These are phyloP conservation scores for Scheffersomyces illinoinensis DNA, from an alignment of 1,139 yeast species.

Conservation along the genomic window DNA sequence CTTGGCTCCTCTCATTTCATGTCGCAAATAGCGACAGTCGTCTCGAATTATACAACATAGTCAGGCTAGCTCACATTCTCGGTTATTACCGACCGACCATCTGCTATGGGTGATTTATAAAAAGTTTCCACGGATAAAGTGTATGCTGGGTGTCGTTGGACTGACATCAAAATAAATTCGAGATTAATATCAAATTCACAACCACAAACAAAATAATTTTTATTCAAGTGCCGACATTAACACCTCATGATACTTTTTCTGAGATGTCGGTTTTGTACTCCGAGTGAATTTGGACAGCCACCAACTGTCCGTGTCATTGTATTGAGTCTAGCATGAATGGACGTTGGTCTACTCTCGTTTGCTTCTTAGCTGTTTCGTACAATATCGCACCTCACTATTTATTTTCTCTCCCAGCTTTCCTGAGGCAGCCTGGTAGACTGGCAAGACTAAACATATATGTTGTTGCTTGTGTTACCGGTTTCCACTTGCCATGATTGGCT, in stretches of 20 bases:
- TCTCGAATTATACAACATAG: neutral
- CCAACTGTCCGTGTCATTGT: neutral
- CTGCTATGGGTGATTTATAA: neutral
- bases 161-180: neutral
- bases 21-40: neutral
- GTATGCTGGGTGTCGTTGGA: neutral
- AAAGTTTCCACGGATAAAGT: neutral
- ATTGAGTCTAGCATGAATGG: neutral
- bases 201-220: neutral
- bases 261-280: neutral
- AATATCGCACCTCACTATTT: neutral
- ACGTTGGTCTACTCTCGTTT: neutral
- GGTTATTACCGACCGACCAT: neutral
- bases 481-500: neutral
- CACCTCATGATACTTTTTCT: neutral
- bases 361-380: neutral
- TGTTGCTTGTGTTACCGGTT: neutral
- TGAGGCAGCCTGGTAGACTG: neutral
- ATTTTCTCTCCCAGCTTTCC: neutral
- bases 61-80: neutral
- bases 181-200: too few relatives aligned
- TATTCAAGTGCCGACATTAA: neutral
- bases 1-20: neutral
- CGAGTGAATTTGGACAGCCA: too few relatives aligned
- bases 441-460: neutral